These are phyloP conservation scores for Monilinia fructicola DNA, from an alignment of 2,329 filamentous ascomycete genomes.

Conservation along the genomic window DNA sequence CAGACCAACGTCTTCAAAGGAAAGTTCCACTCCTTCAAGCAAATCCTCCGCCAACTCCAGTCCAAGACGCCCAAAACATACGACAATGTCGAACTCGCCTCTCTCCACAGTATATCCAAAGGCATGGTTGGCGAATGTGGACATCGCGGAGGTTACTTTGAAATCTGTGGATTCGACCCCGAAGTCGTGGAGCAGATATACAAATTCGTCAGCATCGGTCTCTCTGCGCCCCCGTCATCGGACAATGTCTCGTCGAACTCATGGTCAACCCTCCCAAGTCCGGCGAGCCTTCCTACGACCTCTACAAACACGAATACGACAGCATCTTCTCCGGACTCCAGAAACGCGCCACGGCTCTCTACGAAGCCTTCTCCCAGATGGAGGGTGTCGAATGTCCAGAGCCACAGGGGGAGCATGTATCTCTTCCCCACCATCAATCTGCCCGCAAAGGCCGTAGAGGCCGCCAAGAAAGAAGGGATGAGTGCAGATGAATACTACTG, in stretches of 20 bases:
- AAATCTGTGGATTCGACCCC: slow-evolving; percentile 84
- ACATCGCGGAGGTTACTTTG: slow-evolving; percentile 96
- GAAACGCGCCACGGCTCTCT: slow-evolving; percentile 78
- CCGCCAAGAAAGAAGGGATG: slow-evolving; percentile 71
- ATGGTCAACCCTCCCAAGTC: slow-evolving; percentile 93
- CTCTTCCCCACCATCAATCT: slow-evolving; percentile 93
- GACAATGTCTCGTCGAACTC: slow-evolving; percentile 93
- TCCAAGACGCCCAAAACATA: slow-evolving; percentile 71
- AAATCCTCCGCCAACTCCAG: slow-evolving; percentile 78
- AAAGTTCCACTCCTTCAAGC: slow-evolving; percentile 95
- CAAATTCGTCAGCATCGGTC: slow-evolving; percentile 96
- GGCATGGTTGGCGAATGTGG: slow-evolving; percentile 99
- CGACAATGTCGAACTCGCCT: slow-evolving; percentile 83
- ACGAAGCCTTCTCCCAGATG: slow-evolving; percentile 90
- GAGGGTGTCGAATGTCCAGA: slow-evolving; percentile 89
- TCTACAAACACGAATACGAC: slow-evolving; percentile 84
- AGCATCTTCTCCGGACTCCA: slow-evolving; percentile 76
- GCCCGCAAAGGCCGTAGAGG: slow-evolving; percentile 71
- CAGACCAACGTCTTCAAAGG: slow-evolving; percentile 98
- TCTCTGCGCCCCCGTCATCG: slow-evolving; percentile 91
- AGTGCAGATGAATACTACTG: slow-evolving; percentile 91
- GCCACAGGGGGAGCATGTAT: slow-evolving; percentile 84
- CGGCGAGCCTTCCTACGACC: slow-evolving; percentile 79
- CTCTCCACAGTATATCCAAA: slow-evolving; percentile 91
- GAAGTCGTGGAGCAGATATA: slow-evolving; percentile 91